Base-by-base conservation (phyloP, 2,329 filamentous ascomycete genomes). In the Piedraia hortae region DNA sequence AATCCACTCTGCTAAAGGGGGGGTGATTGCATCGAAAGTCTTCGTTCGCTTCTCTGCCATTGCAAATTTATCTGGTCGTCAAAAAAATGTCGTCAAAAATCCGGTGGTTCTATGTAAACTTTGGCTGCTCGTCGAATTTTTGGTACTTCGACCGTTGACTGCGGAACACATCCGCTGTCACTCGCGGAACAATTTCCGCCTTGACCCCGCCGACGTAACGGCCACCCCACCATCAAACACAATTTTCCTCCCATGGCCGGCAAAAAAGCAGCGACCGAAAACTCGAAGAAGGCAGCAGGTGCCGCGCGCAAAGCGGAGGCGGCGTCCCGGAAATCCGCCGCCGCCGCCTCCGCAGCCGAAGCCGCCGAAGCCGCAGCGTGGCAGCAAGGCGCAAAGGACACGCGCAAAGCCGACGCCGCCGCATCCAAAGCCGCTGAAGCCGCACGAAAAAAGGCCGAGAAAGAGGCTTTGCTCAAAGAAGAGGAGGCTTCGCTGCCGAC, bases 261-360 rank as follows among this genome's bases (percentile, higher is more conserved):
- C n/a, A n/a, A n/a, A n/a, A n/a, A n/a, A n/a, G n/a, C n/a, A n/a
- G n/a, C n/a, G n/a, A n/a, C n/a, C n/a, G 78, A 88, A 31, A 77
- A 72, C 50, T 70, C 59, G 45, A 93, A 90, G 51, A 93, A 93
- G 54, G 77, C 52, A 3, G 63, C 69, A 5, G 85, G 82, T 31
- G 77, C 91, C 46, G 78, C 80, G 30, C 62, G 77, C 50, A 93
- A 97, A 57, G 78, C 78, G 30, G 78, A 91, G 21, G 68, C 65
- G 3, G 82, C 78, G 1, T 72, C 74, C 5, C 50, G 59, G 25
- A 93, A 93, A 50, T 58, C 67, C 27, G 74, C 75, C 0, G 64
- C 47, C 3, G 66, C 68, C 27, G 60, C 75, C 17, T 50, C 59
- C 16, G 68, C 68, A 47, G 59, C 54, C 24, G 63, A 63, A 4